Conservation (phyloP, 768 basidiomycete species). For the Hypsizygus marmoreus region DNA sequence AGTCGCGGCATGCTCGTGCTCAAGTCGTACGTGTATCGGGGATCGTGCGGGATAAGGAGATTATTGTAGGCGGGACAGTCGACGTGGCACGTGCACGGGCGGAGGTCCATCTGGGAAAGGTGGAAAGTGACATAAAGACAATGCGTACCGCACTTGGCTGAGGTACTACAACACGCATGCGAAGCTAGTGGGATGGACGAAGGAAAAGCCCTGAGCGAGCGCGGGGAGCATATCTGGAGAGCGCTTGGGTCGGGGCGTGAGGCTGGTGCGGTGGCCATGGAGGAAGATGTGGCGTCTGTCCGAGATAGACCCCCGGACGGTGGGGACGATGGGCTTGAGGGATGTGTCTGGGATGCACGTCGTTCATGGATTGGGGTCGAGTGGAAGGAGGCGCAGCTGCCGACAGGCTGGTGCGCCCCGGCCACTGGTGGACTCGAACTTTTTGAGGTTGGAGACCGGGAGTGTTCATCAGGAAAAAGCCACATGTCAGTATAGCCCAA, state of each 20-base stretch:
- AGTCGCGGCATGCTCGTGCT: conserved; percentile 63
- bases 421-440: too few relatives aligned
- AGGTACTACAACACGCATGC: conserved; percentile 55
- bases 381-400: not conserved
- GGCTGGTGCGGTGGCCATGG: too few relatives aligned
- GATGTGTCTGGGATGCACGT: conserved; percentile 32
- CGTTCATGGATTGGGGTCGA: conserved; percentile 1
- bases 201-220: conserved; percentile 41
- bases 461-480: too few relatives aligned
- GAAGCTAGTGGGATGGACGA: conserved; percentile 39
- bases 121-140: conserved; percentile 44
- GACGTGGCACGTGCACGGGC: conserved; percentile 18
- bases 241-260: conserved; percentile 39
- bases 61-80: conserved; percentile 16
- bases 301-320: conserved; percentile 40
- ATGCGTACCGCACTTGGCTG: conserved; percentile 56
- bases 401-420: too few relatives aligned
- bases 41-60: conserved; percentile 33
- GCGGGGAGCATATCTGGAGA: conserved; percentile 35
- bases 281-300: conserved; percentile 24
- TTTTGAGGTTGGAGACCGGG: too few relatives aligned
- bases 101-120: conserved; percentile 27
- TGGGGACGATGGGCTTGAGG: conserved; percentile 53
- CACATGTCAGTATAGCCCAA: too few relatives aligned
- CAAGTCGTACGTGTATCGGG: conserved; percentile 40